A percentile compares a stretch with the other conserved stretches of the same genome.
Evolutionary conservation across 345 rosid species (phyloP).

Genomic region (Cardamine resedifolia): DNA sequence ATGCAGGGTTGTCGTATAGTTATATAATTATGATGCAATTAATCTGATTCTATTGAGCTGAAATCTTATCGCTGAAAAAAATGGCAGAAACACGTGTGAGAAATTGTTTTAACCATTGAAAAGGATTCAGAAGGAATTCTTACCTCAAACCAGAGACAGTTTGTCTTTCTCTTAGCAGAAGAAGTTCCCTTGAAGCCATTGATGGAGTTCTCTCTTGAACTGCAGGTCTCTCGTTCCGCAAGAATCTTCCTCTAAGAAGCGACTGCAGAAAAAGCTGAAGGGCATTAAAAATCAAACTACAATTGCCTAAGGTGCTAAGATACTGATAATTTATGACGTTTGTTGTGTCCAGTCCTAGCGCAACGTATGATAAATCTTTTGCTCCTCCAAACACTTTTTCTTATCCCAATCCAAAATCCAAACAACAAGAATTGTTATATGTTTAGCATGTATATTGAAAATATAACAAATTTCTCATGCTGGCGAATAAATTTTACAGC

Average conservation of each 20-base stretch:
- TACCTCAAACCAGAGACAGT: constrained; percentile 97
- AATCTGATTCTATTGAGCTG: not conserved
- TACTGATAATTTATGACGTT: not conserved
- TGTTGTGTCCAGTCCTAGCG: constrained; percentile 9
- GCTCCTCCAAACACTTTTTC: constrained; percentile 1
- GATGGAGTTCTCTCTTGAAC: constrained; percentile 82
- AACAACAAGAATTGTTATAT: not conserved
- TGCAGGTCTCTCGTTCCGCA: constrained; percentile 78
- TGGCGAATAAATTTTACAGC: not conserved
- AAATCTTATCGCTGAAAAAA: constrained; percentile 1
- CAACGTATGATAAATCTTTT: not conserved
- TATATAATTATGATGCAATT: not conserved
- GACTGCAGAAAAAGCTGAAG: constrained; percentile 54
- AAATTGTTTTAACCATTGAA: not conserved
- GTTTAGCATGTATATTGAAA: not conserved
- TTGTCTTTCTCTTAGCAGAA: constrained; percentile 83
- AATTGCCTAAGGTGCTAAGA: not conserved
- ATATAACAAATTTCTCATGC: not conserved
- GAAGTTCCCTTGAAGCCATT: constrained; percentile 77
- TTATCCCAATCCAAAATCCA: constrained; percentile 2
- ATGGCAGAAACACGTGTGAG: not conserved
- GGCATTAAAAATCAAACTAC: constrained; percentile 26
- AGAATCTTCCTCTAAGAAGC: constrained; percentile 90
- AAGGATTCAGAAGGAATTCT: constrained; percentile 2
- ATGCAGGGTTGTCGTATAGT: not conserved